Evolutionary conservation across 768 basidiomycete species (phyloP).

Genomic region (Collybia mongolica): DNA sequence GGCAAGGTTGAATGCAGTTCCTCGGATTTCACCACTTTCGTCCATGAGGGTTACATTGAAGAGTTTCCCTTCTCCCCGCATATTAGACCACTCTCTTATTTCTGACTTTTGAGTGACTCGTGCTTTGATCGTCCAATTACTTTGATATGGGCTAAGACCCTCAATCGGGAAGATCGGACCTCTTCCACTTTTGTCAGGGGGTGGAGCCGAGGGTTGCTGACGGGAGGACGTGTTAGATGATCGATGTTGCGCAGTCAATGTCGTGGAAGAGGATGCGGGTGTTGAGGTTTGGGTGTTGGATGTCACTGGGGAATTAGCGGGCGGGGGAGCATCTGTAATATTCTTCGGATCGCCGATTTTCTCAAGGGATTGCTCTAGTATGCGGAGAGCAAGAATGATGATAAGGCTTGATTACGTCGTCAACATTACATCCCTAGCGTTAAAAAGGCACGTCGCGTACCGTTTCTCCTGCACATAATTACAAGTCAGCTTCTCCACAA

Average conservation of each 20-base stretch:
- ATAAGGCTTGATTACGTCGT: constrained; percentile 54
- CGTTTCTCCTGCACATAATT: constrained; percentile 84
- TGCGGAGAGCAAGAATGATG: constrained; percentile 70
- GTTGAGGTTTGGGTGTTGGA: constrained; percentile 26
- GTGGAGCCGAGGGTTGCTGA: constrained; percentile 17
- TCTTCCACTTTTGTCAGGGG: constrained; percentile 24
- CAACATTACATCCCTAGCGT: constrained; percentile 2
- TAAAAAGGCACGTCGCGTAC: constrained; percentile 40
- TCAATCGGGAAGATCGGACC: constrained; percentile 77
- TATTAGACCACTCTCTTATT: constrained; percentile 86
- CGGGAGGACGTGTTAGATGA: constrained; percentile 5
- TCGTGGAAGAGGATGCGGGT: constrained; percentile 22
- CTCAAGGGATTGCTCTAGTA: constrained; percentile 50
- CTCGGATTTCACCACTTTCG: constrained; percentile 89
- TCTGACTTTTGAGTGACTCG: constrained; percentile 89
- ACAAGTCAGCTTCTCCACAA: constrained; percentile 73
- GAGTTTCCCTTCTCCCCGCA: constrained; percentile 89
- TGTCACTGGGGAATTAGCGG: constrained; percentile 17
- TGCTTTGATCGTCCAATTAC: constrained; percentile 98
- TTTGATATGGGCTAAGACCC: constrained; percentile 93
- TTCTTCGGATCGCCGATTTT: constrained; percentile 70
- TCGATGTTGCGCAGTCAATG: constrained; percentile 15
- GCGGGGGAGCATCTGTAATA: constrained; percentile 23
- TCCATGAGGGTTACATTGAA: constrained; percentile 95
- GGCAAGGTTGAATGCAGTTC: constrained; percentile 84